phyloP scores from a whole-genome alignment of 2,329 filamentous ascomycete genomes.

The Polytolypa hystricis region DNA sequence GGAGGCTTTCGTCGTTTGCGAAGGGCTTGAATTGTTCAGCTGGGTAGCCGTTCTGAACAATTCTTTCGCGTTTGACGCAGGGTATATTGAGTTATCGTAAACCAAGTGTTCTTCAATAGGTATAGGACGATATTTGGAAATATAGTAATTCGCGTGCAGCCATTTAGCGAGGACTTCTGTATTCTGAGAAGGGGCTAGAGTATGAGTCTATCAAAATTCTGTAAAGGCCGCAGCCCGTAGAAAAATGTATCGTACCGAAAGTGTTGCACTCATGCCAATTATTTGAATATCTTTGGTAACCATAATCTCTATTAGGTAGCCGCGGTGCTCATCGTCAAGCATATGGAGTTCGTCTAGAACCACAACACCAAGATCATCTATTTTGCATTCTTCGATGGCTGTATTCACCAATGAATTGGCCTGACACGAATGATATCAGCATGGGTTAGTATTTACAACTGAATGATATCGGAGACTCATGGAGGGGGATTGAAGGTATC shows the following conservation, averaged over 20 bases:
- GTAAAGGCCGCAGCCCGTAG: neutral
- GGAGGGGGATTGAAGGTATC: conserved; percentile 10
- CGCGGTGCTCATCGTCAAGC: conserved; percentile 64
- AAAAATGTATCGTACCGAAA: conserved; percentile 44
- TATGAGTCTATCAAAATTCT: neutral
- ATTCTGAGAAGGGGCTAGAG: conserved; percentile 41
- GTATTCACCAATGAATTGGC: conserved; percentile 64
- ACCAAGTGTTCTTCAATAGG: conserved; percentile 66
- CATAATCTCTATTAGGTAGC: conserved; percentile 64
- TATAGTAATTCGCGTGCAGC: conserved; percentile 60
- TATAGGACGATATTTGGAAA: conserved; percentile 62
- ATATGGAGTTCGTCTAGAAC: conserved; percentile 75
- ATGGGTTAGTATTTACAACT: neutral
- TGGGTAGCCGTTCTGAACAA: conserved; percentile 49
- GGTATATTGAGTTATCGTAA: conserved; percentile 57
- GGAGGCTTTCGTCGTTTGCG: conserved; percentile 22
- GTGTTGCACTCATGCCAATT: conserved; percentile 68
- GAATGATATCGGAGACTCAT: neutral
- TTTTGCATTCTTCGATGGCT: conserved; percentile 59
- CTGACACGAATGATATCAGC: too few relatives aligned
- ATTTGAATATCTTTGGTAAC: conserved; percentile 63
- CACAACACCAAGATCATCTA: conserved; percentile 52
- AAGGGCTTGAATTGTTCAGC: conserved; percentile 26
- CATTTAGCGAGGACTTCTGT: conserved; percentile 57
- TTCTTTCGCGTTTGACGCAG: conserved; percentile 46